phyloP scores from a whole-genome alignment of 805 yeast species.

The Komagataella kurtzmanii region DNA sequence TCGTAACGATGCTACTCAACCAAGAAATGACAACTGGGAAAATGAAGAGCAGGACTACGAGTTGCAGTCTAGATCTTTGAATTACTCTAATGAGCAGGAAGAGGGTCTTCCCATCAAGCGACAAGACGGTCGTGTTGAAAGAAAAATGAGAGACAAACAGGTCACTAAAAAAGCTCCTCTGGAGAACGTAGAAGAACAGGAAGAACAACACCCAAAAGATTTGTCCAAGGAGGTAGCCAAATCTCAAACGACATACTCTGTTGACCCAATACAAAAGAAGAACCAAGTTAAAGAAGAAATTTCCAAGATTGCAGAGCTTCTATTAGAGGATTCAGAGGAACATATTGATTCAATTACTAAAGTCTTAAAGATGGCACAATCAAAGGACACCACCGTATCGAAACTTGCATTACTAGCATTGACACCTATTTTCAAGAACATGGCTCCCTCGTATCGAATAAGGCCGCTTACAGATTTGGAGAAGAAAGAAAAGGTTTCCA shows the following conservation, averaged over 20 bases:
- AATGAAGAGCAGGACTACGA: slow-evolving; percentile 75
- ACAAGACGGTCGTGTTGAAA: slow-evolving; percentile 58
- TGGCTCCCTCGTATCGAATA: slow-evolving; percentile 81
- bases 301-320: slow-evolving; percentile 63
- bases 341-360: slow-evolving; percentile 52
- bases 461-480: slow-evolving; percentile 75
- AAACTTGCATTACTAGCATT: slow-evolving; percentile 68
- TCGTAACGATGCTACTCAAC: background rate
- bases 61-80: slow-evolving; percentile 45
- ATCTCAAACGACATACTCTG: slow-evolving; percentile 26
- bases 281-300: slow-evolving; percentile 66
- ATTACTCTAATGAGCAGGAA: slow-evolving; percentile 24
- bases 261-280: slow-evolving; percentile 35
- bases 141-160: slow-evolving; percentile 32
- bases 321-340: slow-evolving; percentile 86
- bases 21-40: slow-evolving; percentile 31
- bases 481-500: slow-evolving; percentile 67
- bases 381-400: slow-evolving; percentile 50
- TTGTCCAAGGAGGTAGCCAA: slow-evolving; percentile 10
- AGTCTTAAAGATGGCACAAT: slow-evolving; percentile 54
- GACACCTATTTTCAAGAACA: slow-evolving; percentile 70
- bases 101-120: slow-evolving; percentile 76
- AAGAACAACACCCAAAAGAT: slow-evolving; percentile 1
- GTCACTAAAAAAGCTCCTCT: slow-evolving; percentile 2
- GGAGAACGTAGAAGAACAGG: slow-evolving; percentile 7